Evolutionary conservation across 2,329 filamentous ascomycete genomes (phyloP).

Genomic region (Cryphonectria carpinicola): DNA sequence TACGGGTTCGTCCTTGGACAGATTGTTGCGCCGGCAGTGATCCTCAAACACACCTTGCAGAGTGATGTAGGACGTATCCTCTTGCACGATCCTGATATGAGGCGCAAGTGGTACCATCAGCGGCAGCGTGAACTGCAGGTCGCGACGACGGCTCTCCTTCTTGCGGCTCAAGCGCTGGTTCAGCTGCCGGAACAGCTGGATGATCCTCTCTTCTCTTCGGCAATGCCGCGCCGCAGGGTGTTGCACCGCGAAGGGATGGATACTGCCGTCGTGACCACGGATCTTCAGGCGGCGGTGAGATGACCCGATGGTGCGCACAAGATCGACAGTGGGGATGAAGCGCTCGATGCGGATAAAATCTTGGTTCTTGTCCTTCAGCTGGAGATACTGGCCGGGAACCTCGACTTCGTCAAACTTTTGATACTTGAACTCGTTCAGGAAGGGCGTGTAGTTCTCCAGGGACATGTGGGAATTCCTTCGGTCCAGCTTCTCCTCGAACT

Average conservation of each 20-base stretch:
- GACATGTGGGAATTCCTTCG: constrained; percentile 73
- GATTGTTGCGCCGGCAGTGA: constrained; percentile 82
- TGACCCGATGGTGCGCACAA: constrained; percentile 86
- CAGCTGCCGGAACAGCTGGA: constrained; percentile 96
- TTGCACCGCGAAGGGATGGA: constrained; percentile 96
- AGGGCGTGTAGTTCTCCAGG: constrained; percentile 84
- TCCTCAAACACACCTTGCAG: constrained; percentile 96
- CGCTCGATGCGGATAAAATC: constrained; percentile 97
- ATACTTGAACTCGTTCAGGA: constrained; percentile 95
- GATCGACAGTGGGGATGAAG: constrained; percentile 92
- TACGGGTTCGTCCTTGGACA: constrained; percentile 94
- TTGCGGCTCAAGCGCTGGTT: constrained; percentile 90
- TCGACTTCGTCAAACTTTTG: constrained; percentile 99
- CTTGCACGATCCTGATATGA: constrained; percentile 92
- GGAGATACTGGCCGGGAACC: constrained; percentile 92
- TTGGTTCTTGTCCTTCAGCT: constrained; percentile 98
- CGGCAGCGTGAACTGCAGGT: constrained; percentile 94
- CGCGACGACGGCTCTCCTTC: constrained; percentile 92
- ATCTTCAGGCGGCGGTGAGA: constrained; percentile 95
- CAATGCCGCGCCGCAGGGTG: constrained; percentile 93
- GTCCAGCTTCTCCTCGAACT: constrained; percentile 97
- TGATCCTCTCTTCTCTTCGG: constrained; percentile 88
- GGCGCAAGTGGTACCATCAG: constrained; percentile 95
- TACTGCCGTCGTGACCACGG: constrained; percentile 92
- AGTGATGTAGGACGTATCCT: constrained; percentile 92